These are phyloP conservation scores for Mesostigma viride DNA, from an alignment of 139 green algal species.

Conservation along the genomic window DNA sequence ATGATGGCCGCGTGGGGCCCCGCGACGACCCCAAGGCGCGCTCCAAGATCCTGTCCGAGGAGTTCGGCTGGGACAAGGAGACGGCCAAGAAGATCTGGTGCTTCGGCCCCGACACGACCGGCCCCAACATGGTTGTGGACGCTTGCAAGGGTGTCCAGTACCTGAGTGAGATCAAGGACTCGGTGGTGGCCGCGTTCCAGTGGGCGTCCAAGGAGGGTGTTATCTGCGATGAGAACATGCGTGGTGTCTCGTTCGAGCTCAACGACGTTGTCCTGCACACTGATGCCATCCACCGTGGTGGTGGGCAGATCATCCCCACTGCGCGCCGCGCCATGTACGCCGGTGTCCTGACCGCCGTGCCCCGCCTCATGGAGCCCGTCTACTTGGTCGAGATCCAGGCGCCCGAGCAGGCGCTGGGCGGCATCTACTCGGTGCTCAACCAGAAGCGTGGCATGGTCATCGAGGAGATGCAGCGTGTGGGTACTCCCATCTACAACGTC, in stretches of 20 bases:
- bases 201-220: conserved; percentile 96
- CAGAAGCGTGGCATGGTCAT: conserved; percentile 98
- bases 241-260: conserved; percentile 87
- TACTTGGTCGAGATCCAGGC: conserved; percentile 99
- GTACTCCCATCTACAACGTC: conserved; percentile 99
- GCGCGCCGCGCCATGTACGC: conserved; percentile 88
- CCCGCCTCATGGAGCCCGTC: conserved; percentile 86
- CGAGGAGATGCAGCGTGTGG: conserved; percentile 91
- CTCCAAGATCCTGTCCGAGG: conserved; percentile 75
- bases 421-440: conserved; percentile 93
- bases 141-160: conserved; percentile 99
- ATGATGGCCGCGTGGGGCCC: conserved; percentile 85
- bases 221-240: conserved; percentile 99
- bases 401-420: conserved; percentile 82
- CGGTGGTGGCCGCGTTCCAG: conserved; percentile 88
- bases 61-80: conserved; percentile 99
- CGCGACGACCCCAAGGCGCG: conserved; percentile 70
- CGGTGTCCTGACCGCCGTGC: conserved; percentile 73
- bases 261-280: conserved; percentile 92
- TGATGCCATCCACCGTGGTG: conserved; percentile 95
- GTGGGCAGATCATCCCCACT: conserved; percentile 98
- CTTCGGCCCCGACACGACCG: conserved; percentile 96
- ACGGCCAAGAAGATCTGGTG: conserved; percentile 99
- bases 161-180: conserved; percentile 99
- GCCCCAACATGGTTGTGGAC: conserved; percentile 94